These are phyloP conservation scores for Neocallimastix lanati DNA, from an alignment of 192 early-diverging fungal species.

Conservation along the genomic window DNA sequence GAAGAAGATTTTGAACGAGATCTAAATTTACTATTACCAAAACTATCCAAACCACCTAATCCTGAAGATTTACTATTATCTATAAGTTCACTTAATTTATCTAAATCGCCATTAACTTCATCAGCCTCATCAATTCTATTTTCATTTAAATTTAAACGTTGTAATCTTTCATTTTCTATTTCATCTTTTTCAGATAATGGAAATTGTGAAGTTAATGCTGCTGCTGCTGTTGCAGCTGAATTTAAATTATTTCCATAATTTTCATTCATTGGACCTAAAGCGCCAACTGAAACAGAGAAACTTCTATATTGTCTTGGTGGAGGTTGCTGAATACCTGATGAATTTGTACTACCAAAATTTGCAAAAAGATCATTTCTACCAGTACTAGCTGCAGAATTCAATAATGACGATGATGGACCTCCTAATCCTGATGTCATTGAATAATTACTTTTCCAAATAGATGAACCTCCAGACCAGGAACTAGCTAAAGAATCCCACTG, in stretches of 20 bases:
- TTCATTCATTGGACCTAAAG: not conserved
- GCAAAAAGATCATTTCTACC: not conserved
- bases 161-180: not conserved
- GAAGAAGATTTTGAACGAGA: not conserved
- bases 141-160: not conserved
- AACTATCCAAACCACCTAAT: not conserved
- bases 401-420: not conserved
- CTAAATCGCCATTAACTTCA: not conserved
- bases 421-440: not conserved
- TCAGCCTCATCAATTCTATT: not conserved
- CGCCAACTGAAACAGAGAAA: not conserved
- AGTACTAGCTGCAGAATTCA: not conserved
- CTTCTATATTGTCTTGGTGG: not conserved
- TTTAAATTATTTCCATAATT: not conserved
- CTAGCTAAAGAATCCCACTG: not conserved
- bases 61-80: not conserved
- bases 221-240: not conserved
- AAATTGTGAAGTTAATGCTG: not conserved
- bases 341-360: not conserved
- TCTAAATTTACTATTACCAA: not conserved
- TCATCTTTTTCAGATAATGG: not conserved
- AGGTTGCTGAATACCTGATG: not conserved
- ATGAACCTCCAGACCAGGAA: not conserved
- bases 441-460: not conserved
- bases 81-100: not conserved